These are phyloP conservation scores for Poterioochromonas sp. DNA, from an alignment of 352 stramenopile species.

Conservation along the genomic window DNA sequence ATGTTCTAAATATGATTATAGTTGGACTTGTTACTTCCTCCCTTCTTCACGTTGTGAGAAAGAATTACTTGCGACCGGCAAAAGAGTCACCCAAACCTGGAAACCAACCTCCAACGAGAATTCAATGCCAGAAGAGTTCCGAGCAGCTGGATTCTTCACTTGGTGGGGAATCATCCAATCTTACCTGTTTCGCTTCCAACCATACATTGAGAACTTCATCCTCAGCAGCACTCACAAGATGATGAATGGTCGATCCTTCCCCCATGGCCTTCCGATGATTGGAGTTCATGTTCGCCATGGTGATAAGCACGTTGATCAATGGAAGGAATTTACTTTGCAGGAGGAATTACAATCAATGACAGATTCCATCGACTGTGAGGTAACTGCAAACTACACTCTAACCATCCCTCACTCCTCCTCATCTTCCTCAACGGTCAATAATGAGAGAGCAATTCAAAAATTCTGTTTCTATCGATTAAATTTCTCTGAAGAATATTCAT, in stretches of 20 bases:
- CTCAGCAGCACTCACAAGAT: not conserved
- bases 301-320: constrained; percentile 5
- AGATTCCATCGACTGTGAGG: not conserved
- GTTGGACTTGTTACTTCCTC: not conserved
- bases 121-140: not conserved
- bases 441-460: too few species aligned
- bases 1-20: not conserved
- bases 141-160: not conserved
- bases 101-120: not conserved
- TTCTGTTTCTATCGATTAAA: too few species aligned
- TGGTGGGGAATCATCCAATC: constrained; percentile 9
- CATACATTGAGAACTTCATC: not conserved
- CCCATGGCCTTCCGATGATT: not conserved
- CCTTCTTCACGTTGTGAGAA: not conserved
- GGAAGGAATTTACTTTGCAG: not conserved
- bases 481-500: too few species aligned
- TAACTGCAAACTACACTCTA: too few species aligned
- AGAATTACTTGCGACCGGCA: not conserved
- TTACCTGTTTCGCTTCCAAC: not conserved
- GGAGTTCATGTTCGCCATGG: constrained; percentile 12
- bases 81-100: not conserved
- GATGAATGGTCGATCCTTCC: not conserved
- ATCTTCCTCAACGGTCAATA: too few species aligned
- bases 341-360: not conserved
- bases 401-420: too few species aligned